These are phyloP conservation scores for Sporothrix protearum DNA, from an alignment of 2,329 filamentous ascomycete genomes.

Conservation along the genomic window DNA sequence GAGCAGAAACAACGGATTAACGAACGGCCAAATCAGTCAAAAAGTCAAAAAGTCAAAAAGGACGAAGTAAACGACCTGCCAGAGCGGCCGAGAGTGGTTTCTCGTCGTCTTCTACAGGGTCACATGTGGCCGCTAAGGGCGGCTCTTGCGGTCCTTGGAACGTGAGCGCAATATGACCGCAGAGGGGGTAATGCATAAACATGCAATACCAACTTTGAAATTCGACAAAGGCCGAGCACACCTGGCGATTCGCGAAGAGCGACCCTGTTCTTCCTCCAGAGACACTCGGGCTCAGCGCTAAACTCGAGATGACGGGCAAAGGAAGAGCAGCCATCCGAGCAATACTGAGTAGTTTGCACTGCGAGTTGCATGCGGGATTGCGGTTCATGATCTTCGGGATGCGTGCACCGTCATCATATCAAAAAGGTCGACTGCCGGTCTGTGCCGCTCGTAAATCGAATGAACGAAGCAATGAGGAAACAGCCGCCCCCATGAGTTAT, in stretches of 20 bases:
- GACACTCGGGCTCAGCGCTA: background rate
- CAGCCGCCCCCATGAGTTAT: background rate
- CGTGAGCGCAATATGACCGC: background rate
- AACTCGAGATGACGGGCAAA: background rate
- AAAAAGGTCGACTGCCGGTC: background rate
- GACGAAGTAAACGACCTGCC: background rate
- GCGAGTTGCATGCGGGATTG: background rate
- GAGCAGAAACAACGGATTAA: no score
- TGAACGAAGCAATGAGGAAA: background rate
- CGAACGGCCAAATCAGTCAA: background rate
- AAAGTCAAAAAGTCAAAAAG: background rate
- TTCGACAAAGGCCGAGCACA: background rate
- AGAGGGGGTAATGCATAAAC: slow-evolving; percentile 2
- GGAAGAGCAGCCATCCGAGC: no score
- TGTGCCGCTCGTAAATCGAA: background rate
- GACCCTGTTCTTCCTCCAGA: background rate
- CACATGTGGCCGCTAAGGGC: background rate
- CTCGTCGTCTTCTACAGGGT: background rate
- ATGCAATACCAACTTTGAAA: background rate
- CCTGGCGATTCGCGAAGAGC: background rate
- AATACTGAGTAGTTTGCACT: background rate
- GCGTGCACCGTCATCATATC: background rate
- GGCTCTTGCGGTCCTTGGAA: slow-evolving; percentile 9
- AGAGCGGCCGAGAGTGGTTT: background rate
- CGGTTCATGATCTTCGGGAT: background rate